A percentile compares a stretch with the other conserved stretches of the same genome.
Evolutionary conservation across 805 yeast genomes (phyloP).

Genomic region (Ogataea corticis): DNA sequence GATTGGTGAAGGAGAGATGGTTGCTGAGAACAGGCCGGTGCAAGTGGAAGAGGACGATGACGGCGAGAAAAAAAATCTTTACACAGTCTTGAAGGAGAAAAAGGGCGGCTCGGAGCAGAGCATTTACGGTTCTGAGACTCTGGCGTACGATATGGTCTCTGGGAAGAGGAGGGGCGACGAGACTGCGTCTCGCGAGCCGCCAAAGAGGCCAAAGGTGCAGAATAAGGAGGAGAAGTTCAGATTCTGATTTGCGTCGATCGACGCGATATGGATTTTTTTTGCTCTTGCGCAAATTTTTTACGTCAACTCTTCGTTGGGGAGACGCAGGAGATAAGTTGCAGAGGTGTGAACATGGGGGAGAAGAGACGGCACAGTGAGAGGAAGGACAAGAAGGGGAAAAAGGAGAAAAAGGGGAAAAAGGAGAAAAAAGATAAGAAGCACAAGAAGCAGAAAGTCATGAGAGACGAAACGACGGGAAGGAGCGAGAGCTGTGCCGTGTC

Average conservation of each 20-base stretch:
- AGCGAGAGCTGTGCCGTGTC: neutral
- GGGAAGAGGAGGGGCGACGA: constrained; percentile 4
- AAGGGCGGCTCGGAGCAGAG: constrained; percentile 25
- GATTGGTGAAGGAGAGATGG: constrained; percentile 24
- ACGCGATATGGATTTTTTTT: neutral
- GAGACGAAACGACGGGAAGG: too few relatives aligned
- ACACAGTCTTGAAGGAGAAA: constrained; percentile 34
- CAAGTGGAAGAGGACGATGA: constrained; percentile 18
- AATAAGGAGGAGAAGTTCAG: constrained; percentile 9
- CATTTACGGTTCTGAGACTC: constrained; percentile 33
- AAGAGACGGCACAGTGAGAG: neutral
- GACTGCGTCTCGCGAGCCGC: constrained; percentile 1
- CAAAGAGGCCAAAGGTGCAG: constrained; percentile 5
- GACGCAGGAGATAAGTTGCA: too few relatives aligned
- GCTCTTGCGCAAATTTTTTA: neutral
- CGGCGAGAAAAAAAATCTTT: constrained; percentile 26
- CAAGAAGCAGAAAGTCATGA: too few relatives aligned
- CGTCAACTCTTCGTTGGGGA: too few relatives aligned
- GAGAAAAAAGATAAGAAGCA: neutral
- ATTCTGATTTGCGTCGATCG: neutral
- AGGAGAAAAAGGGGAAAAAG: neutral
- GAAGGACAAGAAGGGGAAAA: neutral
- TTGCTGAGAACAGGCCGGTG: constrained; percentile 7
- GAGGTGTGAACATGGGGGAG: neutral
- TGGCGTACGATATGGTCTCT: constrained; percentile 23